These are phyloP conservation scores for Epichloe aotearoae DNA, from an alignment of 2,329 filamentous ascomycete species.

Conservation along the genomic window DNA sequence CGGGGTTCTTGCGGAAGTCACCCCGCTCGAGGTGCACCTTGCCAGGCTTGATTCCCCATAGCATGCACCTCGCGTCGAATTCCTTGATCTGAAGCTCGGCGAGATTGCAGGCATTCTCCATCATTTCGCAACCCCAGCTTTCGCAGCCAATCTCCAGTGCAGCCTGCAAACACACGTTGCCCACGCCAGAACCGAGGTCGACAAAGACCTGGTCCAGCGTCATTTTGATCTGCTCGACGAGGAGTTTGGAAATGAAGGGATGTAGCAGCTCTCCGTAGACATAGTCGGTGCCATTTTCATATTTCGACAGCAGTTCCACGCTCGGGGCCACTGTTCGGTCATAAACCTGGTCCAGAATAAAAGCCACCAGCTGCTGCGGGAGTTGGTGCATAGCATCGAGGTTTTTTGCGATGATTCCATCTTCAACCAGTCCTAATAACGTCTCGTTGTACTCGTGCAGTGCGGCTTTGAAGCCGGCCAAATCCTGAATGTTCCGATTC, in stretches of 20 bases:
- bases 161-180: conserved; percentile 88
- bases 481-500: conserved; percentile 48
- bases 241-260: conserved; percentile 70
- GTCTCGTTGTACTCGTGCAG: conserved; percentile 66
- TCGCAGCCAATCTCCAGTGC: conserved; percentile 88
- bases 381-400: conserved; percentile 57
- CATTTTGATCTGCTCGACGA: conserved; percentile 61
- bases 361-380: conserved; percentile 58
- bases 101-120: conserved; percentile 76
- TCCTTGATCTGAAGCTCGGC: conserved; percentile 71
- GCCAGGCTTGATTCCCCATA: conserved; percentile 80
- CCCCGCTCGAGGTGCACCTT: conserved; percentile 68
- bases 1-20: conserved; percentile 64
- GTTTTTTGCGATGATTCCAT: conserved; percentile 58
- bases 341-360: conserved; percentile 80
- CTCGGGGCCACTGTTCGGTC: conserved; percentile 83
- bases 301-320: conserved; percentile 70
- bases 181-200: conserved; percentile 89
- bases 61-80: conserved; percentile 68
- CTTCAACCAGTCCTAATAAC: conserved; percentile 49
- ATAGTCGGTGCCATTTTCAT: conserved; percentile 82
- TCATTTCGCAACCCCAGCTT: conserved; percentile 93
- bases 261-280: conserved; percentile 89
- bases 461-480: conserved; percentile 57
- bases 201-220: conserved; percentile 80